Evolutionary conservation across 2,329 filamentous ascomycete genomes (phyloP), one percentile per base, ranked within the genome.

Genomic region (Orbilia oligospora): DNA sequence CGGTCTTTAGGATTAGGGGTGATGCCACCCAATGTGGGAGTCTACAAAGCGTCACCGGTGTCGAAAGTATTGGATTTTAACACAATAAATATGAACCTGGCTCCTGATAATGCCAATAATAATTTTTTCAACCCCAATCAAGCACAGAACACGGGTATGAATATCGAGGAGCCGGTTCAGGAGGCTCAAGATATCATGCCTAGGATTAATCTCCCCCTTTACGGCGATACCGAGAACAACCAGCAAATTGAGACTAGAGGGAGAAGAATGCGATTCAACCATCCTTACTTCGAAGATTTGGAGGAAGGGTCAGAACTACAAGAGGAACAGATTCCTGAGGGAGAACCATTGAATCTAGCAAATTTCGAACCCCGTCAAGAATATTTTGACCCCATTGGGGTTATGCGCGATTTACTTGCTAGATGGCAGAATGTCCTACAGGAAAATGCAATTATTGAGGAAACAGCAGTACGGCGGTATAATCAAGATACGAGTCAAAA

Each of bases 271-370:
- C 46, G 18, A 24, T 49, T 49, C 5, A 49, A 12, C 4, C 44
- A 71, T 46, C 55, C 68, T 2, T 71, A 44, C 38, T 63, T 44
- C n/a, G 30, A 38, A n/a, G n/a, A n/a, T n/a, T n/a, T n/a, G 1
- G 44, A 18, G 2, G 56, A 20, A 55, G 36, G 55, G 20, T 20
- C 49, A 20, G 22, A 44, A 22, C 20, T 20, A 16, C 24, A 24
- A 8, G 36, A 5, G 5, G 22, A 6, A 9, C 51, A n/a, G 8
- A 22, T 20, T n/a, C 8, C 8, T 1, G 10, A 24, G 2, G 18
- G 27, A 20, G 16, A 51, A 48, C 27, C 41, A 9, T 61, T 63
- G 5, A 63, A 56, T 0, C 27, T 71, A 5, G 55, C 63, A n/a
- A 41, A 63, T 3, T 63, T 63, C 36, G n/a, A 49, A 22, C 9